phyloP scores from a whole-genome alignment of 345 rosid genomes.

The Excoecaria agallocha region DNA sequence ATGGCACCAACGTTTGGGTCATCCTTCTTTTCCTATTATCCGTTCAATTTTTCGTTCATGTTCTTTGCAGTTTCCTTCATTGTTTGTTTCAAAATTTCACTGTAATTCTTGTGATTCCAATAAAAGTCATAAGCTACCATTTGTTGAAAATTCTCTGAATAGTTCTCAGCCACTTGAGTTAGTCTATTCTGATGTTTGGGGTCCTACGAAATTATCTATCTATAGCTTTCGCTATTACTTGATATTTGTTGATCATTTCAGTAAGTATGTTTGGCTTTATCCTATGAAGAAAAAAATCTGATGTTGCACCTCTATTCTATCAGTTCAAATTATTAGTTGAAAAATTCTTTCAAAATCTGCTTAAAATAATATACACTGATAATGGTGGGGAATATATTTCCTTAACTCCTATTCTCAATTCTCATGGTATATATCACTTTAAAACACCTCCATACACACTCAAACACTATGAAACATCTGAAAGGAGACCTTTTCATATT shows the following conservation, averaged over 20 bases:
- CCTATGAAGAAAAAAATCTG: constrained; percentile 2
- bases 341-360: too few relatives aligned
- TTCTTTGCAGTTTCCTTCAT: not conserved
- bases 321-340: not conserved
- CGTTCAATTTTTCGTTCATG: not conserved
- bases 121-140: too few relatives aligned
- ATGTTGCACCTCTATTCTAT: not conserved
- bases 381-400: too few relatives aligned
- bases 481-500: not conserved
- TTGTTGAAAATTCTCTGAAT: too few relatives aligned
- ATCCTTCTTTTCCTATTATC: not conserved
- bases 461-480: not conserved
- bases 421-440: not conserved
- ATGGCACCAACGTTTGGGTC: not conserved
- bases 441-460: not conserved
- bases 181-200: not conserved
- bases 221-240: not conserved
- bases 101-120: too few relatives aligned
- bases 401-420: not conserved
- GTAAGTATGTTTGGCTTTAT: not conserved
- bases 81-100: too few relatives aligned
- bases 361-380: too few relatives aligned
- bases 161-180: too few relatives aligned
- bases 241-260: not conserved
- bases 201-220: not conserved